phyloP scores from a whole-genome alignment of 805 yeast genomes.

The Lipomyces sp. region DNA sequence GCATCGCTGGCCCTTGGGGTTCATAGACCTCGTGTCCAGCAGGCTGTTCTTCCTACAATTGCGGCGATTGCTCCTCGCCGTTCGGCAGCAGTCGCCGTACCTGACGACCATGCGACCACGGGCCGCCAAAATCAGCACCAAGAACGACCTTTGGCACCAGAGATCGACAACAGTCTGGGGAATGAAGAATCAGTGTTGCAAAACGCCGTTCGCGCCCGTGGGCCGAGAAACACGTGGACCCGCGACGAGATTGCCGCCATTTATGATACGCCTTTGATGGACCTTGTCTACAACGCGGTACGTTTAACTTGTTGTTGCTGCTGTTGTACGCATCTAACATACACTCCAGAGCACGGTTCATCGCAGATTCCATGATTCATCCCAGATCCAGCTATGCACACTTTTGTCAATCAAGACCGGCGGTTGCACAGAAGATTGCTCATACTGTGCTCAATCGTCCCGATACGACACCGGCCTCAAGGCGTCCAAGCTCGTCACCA shows the following conservation, averaged over 20 bases:
- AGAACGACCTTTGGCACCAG: neutral
- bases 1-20: neutral
- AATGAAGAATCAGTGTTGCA: slow-evolving; percentile 6
- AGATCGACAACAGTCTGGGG: neutral
- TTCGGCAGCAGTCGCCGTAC: slow-evolving; percentile 20
- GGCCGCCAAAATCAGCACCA: neutral
- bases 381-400: slow-evolving; percentile 75
- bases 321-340: no score
- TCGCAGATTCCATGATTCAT: slow-evolving; percentile 67
- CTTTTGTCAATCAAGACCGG: slow-evolving; percentile 76
- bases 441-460: slow-evolving; percentile 77
- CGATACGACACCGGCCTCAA: slow-evolving; percentile 71
- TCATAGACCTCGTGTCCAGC: neutral
- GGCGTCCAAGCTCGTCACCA: slow-evolving; percentile 64
- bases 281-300: slow-evolving; percentile 58
- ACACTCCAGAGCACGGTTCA: slow-evolving; percentile 49
- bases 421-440: slow-evolving; percentile 82
- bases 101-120: slow-evolving; percentile 8
- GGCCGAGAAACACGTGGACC: slow-evolving; percentile 56
- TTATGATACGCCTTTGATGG: slow-evolving; percentile 68
- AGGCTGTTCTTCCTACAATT: neutral
- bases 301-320: neutral
- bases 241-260: slow-evolving; percentile 62
- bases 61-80: neutral
- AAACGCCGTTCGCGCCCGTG: slow-evolving; percentile 20